Evolutionary conservation across 1,284 basidiomycete genomes (phyloP), one percentile per base, ranked within the genome.

Genomic region (Agaricales sp.): DNA sequence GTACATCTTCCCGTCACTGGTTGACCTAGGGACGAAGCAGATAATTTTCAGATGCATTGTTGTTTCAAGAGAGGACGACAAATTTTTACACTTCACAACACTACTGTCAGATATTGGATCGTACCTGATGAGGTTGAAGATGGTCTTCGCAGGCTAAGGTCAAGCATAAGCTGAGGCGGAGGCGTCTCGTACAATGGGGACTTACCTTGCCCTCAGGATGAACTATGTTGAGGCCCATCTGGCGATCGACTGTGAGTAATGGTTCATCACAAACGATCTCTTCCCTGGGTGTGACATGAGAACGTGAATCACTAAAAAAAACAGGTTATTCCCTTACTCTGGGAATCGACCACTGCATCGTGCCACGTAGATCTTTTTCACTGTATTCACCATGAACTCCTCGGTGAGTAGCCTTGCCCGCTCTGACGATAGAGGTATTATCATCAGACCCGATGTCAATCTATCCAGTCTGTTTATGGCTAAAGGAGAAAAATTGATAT

Each of bases 361-460:
- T 1, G 94, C 92, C 37, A 97, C 75, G 59, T 97, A 97, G 61
- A 95, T 92, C 66, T 97, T 97, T 55, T 77, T 77, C 43, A 97
- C 82, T 14, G 76, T 77, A 0, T 90, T 88, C 3, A 78, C 76
- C 52, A 79, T 72, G 61, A 99, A 98, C 65, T 95, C 91, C 12
- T 76, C 72, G 1, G 90, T 84, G 19, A 99, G 70, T 14, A 71
- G 64, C 18, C 80, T 74, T 0, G 93, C 91, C 21, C 87, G 76
- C 44, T 79, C 68, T 1, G 82, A 70, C 12, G 83, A 85, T 12
- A 93, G 73, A 0, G 92, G 91, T 49, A 97, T 75, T 55, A 99
- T 90, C 93, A 99, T 95, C 50, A 98, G 74, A 3, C 96, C 96
- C 0, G 92, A 95, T 0, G 96, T 99, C 16, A 99, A 72, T 46